A percentile compares a stretch with the other conserved stretches of the same genome.
Conservation (phyloP, 2,329 filamentous ascomycete species). For the Claviceps sp. region DNA sequence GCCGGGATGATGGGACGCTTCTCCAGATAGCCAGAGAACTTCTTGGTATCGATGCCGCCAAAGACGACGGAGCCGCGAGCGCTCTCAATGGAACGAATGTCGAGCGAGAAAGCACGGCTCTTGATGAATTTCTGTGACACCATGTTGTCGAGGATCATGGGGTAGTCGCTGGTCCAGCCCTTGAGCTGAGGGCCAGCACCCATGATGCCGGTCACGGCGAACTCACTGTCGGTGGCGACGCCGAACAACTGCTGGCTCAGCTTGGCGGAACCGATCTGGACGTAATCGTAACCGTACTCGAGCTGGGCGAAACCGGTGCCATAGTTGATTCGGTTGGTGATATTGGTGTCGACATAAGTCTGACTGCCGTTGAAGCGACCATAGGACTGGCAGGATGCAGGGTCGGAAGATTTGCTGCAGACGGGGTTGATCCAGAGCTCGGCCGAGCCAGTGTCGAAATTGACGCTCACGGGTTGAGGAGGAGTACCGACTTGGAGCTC, state of each 20-base stretch:
- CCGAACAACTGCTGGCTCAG: slow-evolving; percentile 24
- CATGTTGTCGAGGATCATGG: slow-evolving; percentile 22
- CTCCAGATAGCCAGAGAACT: slow-evolving; percentile 38
- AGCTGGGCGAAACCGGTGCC: slow-evolving; percentile 19
- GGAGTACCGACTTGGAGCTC: slow-evolving; percentile 25
- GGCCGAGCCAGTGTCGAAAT: slow-evolving; percentile 27
- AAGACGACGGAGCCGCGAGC: slow-evolving; percentile 29
- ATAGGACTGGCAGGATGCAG: slow-evolving; percentile 14
- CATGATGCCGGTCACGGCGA: slow-evolving; percentile 19
- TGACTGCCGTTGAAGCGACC: slow-evolving; percentile 18
- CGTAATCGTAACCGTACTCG: slow-evolving; percentile 21
- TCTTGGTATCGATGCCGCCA: slow-evolving; percentile 42
- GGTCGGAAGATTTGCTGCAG: slow-evolving; percentile 19
- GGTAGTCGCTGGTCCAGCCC: slow-evolving; percentile 22
- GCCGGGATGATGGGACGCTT: slow-evolving; percentile 41
- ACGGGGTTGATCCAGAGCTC: slow-evolving; percentile 30
- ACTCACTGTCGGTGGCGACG: slow-evolving; percentile 19
- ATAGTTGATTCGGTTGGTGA: slow-evolving; percentile 16
- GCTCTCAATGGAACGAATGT: slow-evolving; percentile 19
- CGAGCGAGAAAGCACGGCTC: slow-evolving; percentile 23
- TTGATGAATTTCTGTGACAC: slow-evolving; percentile 21
- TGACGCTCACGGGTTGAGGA: slow-evolving; percentile 23
- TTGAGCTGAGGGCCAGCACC: slow-evolving; percentile 20
- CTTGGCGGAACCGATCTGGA: slow-evolving; percentile 18
- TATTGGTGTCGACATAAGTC: slow-evolving; percentile 15